Evolutionary conservation across 139 green algal species (phyloP).

Genomic region (Coccomyxa sp.): DNA sequence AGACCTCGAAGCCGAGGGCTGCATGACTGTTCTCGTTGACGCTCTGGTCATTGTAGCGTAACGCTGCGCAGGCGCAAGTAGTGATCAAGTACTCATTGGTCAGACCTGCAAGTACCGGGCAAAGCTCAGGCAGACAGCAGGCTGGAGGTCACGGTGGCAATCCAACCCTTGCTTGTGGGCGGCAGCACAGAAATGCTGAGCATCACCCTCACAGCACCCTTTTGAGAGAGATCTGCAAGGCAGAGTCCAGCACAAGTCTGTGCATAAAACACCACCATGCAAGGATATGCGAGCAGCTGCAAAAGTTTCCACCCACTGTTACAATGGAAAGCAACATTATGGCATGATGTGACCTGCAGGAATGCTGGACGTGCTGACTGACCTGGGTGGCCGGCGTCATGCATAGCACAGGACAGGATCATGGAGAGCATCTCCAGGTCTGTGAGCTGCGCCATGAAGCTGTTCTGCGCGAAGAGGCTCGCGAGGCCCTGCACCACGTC

Average conservation of each 20-base stretch:
- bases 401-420: slow-evolving; percentile 48
- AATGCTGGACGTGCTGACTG: neutral
- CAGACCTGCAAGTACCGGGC: slow-evolving; percentile 44
- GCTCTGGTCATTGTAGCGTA: slow-evolving; percentile 58
- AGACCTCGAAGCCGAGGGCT: slow-evolving; percentile 35
- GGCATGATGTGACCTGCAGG: neutral
- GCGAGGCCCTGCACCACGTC: slow-evolving; percentile 61
- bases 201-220: too few relatives aligned
- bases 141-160: too few relatives aligned
- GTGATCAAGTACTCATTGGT: slow-evolving; percentile 66
- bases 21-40: slow-evolving; percentile 69
- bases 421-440: slow-evolving; percentile 56
- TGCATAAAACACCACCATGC: too few relatives aligned
- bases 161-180: too few relatives aligned
- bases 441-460: slow-evolving; percentile 33
- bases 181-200: too few relatives aligned
- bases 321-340: neutral
- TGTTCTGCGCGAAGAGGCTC: slow-evolving; percentile 41
- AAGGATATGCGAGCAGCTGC: too few relatives aligned
- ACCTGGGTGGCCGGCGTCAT: slow-evolving; percentile 67
- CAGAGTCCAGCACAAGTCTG: too few relatives aligned
- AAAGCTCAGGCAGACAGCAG: too few relatives aligned
- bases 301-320: slow-evolving; percentile 8
- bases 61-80: slow-evolving; percentile 33
- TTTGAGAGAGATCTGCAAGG: too few relatives aligned